Percentiles rank a stretch among this genome's conserved stretches.
Conservation (phyloP, 441 rosid genomes). For the Syzygium syzygioides region DNA sequence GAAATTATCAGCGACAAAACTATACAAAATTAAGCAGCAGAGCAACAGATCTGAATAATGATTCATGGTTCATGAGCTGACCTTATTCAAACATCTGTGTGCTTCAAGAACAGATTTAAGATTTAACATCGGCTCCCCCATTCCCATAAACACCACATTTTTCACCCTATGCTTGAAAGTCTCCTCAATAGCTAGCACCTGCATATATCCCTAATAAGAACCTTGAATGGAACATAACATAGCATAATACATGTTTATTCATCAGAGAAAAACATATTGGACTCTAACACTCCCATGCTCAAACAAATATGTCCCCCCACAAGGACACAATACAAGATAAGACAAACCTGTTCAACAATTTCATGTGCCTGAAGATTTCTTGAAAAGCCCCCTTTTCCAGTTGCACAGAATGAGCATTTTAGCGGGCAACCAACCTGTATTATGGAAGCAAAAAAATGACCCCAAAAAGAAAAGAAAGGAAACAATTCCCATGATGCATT, state of each 20-base stretch:
- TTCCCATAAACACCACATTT: slow-evolving; percentile 96
- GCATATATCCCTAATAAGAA: neutral
- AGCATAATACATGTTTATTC: neutral
- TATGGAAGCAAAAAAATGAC: neutral
- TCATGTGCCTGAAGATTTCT: slow-evolving; percentile 88
- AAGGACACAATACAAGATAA: neutral
- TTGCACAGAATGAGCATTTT: slow-evolving; percentile 93
- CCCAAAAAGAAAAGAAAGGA: neutral
- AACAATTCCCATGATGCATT: neutral
- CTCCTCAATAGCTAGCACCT: slow-evolving; percentile 93
- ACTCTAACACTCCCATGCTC: neutral
- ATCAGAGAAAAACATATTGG: neutral
- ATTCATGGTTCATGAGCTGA: slow-evolving; percentile 6
- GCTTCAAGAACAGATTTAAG: slow-evolving; percentile 85
- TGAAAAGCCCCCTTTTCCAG: slow-evolving; percentile 94
- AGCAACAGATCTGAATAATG: neutral
- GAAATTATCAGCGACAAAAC: neutral
- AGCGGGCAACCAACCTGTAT: slow-evolving; percentile 91
- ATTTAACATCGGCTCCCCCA: slow-evolving; percentile 98
- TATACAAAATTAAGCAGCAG: neutral
- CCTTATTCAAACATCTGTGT: slow-evolving; percentile 89
- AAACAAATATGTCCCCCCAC: neutral
- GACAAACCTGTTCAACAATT: slow-evolving; percentile 77
- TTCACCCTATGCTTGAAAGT: slow-evolving; percentile 85
- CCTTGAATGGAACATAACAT: neutral